phyloP scores from a whole-genome alignment of 148 eudicot genomes.

The Gaultheria prostrata region DNA sequence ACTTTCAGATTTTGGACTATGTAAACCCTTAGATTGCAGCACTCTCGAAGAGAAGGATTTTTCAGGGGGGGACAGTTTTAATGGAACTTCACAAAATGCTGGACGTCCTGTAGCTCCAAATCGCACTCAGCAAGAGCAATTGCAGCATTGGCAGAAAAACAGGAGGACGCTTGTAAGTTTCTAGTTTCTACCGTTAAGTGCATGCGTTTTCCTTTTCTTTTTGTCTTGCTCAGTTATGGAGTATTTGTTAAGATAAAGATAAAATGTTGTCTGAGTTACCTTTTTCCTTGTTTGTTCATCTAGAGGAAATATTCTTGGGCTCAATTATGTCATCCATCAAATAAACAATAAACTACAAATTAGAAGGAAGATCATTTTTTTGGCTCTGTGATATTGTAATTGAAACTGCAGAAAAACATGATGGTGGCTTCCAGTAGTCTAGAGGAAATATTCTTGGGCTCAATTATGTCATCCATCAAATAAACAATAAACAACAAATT shows the following conservation, averaged over 20 bases:
- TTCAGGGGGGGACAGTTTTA: conserved; percentile 38
- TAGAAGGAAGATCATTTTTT: not conserved
- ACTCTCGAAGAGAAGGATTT: conserved; percentile 85
- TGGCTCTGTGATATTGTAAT: not conserved
- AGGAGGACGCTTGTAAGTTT: conserved; percentile 84
- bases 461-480: not conserved
- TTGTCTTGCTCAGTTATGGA: conserved; percentile 2
- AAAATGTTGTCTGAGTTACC: not conserved
- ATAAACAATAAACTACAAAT: not conserved
- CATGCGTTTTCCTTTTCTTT: not conserved
- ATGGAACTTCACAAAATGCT: conserved; percentile 49
- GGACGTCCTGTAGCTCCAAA: conserved; percentile 62
- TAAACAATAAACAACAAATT: not conserved
- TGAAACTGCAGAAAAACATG: not conserved
- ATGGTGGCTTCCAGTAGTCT: conserved; percentile 5
- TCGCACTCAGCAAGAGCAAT: conserved; percentile 93
- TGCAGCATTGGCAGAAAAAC: conserved; percentile 96
- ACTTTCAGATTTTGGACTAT: conserved; percentile 92
- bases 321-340: not conserved
- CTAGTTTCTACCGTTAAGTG: not conserved
- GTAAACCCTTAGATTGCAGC: conserved; percentile 96
- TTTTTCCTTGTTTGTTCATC: conserved; percentile 4
- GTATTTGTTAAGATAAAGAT: not conserved
- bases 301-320: conserved; percentile 5
- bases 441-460: not conserved